Conservation (phyloP, 176 grass and related monocot species). For the Ensete ventricosum region DNA sequence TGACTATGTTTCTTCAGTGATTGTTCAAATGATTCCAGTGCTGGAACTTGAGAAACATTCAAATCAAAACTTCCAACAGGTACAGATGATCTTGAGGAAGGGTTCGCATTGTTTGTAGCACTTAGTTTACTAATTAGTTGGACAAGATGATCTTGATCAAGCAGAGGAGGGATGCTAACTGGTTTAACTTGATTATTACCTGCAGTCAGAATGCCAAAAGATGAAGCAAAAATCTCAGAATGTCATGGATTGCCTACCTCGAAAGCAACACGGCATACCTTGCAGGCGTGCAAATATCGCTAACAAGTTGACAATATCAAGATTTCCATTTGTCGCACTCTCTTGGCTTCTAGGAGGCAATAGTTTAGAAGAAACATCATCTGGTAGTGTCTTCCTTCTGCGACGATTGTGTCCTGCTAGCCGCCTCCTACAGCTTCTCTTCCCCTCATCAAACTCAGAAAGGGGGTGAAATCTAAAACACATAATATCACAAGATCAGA, state of each 20-base stretch:
- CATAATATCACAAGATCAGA: constrained; percentile 12
- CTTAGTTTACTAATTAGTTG: constrained; percentile 83
- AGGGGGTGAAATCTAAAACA: constrained; percentile 82
- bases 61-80: constrained; percentile 60
- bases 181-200: constrained; percentile 52
- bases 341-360: constrained; percentile 80
- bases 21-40: constrained; percentile 41
- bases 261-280: constrained; percentile 29
- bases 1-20: constrained; percentile 23
- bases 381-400: constrained; percentile 84
- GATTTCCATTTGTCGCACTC: constrained; percentile 45
- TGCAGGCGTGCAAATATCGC: constrained; percentile 72
- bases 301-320: constrained; percentile 84
- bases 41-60: constrained; percentile 50
- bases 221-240: constrained; percentile 5
- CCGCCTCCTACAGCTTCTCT: constrained; percentile 89
- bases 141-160: constrained; percentile 65
- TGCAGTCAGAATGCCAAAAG: constrained; percentile 22
- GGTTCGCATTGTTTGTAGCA: constrained; percentile 46
- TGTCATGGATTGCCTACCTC: neutral
- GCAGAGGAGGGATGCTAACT: constrained; percentile 36
- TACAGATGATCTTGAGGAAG: constrained; percentile 38
- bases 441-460: constrained; percentile 95
- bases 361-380: constrained; percentile 72
- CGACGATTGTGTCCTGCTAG: constrained; percentile 91